Base-by-base conservation (phyloP, 768 basidiomycete genomes). In the Psilocybe tampanensis region DNA sequence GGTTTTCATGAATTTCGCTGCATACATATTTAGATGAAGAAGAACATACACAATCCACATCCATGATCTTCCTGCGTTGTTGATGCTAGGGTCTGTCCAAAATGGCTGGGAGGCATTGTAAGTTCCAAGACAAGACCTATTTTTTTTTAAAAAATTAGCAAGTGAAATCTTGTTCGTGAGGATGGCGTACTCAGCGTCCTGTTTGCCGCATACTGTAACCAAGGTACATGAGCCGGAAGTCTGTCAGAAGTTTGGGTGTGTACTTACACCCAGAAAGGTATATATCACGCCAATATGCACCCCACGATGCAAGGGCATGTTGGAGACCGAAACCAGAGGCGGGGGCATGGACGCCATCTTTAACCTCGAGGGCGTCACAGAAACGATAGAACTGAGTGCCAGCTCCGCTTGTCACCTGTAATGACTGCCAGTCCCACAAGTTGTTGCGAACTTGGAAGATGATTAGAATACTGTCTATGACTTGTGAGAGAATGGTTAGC, bases 301-400 rank as follows among this genome's bases (percentile, higher is more conserved):
- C 79, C 88, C 88, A 89, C 0, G 88, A 78, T 13, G 70, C 29
- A 17, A 89, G 72, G 7, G 88, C 85, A 58, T 86, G 74, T 2
- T 83, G 75, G 12, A 88, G 73, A 18, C 88, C 88, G 82, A 84
- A 88, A 5, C 88, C 87, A 1, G 64, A 60, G 0, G 75, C 71
- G 15, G 79, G 75, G 1, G 85, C 85, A 48, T 62, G 74, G 9
- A 74, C 71, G 6, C 84, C 84, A 57, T 85, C 63, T 63, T 85
- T 84, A 18, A 86, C 83, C 67, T 89, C 86, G 0, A 89, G 72
- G 0, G 86, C 85, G 63, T 89, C 86, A 56, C 87, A 88, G 66
- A 88, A 89, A 17, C 76, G 57, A 72, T 76, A 84, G 71, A 89
- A 89, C 22, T 64, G 64, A 0, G 74, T 71, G 61, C 68, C 61